Base-by-base conservation (phyloP, 352 stramenopile genomes). In the Pythium phragmitis region DNA sequence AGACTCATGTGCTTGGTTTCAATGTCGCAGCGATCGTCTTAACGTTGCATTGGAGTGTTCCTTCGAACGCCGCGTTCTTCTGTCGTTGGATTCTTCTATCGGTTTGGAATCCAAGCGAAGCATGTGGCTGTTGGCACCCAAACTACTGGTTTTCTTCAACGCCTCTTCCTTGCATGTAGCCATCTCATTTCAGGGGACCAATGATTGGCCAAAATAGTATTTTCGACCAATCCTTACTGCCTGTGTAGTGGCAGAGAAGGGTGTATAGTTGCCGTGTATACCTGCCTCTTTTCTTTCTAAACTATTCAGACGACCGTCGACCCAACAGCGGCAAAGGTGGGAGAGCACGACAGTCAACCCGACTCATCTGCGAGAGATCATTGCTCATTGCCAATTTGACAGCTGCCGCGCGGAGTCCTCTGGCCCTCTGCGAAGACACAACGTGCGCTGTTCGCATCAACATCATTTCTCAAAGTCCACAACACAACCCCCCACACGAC, bases 231-330 rank as follows among this genome's bases (percentile, higher is more conserved):
- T 57, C n/a, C 7, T 12, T 1, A 4, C 3, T 7, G 7, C 4
- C 12, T 17, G 50, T 57, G 45, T 57, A 57, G n/a, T 57, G 11
- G 17, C 16, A 1, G 48, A 54, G 46, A 52, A 52, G 23, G 4
- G 26, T 5, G 50, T 57, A 57, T 57, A 57, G 28, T 17, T 28
- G 7, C 43, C 8, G 11, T 39, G 51, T 58, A 58, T 58, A 58
- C 13, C 51, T 37, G 51, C 33, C 51, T 58, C 36, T 58, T 58
- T 58, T 58, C 51, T 58, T 58, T 48, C 50, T 33, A 30, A 45
- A 34, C 30, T 30, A 43, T 56, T 57, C 50, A 33, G 34, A 47
- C 47, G 3, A 17, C 43, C 23, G 5, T 11, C 49, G 4, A 2
- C 16, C 30, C 33, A 1, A 13, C 47, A 48, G 51, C 36, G 51